Conservation (phyloP, 345 rosid genomes). For the Luvunga scandens region DNA sequence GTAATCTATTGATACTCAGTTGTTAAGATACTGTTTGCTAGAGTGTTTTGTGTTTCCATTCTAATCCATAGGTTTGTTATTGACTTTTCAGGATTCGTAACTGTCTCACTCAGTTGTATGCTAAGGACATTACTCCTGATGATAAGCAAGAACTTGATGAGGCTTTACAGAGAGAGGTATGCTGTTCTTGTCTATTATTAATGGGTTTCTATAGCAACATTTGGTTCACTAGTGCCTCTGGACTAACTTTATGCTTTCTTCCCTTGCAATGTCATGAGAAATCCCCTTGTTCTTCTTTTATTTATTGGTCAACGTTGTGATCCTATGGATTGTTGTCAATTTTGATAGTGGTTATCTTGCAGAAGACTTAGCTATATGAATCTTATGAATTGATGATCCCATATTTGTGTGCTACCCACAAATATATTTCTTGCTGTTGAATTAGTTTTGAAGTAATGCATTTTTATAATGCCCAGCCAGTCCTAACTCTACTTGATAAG, state of each 20-base stretch:
- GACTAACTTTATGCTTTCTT: background rate
- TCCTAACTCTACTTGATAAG: background rate
- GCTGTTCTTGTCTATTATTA: background rate
- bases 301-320: background rate
- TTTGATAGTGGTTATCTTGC: background rate
- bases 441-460: background rate
- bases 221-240: background rate
- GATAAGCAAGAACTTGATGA: slow-evolving; percentile 99
- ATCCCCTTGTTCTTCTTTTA: background rate
- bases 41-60: slow-evolving; percentile 8
- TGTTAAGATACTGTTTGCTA: background rate
- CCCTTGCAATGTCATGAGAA: background rate
- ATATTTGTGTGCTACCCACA: background rate
- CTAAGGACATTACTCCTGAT: slow-evolving; percentile 94
- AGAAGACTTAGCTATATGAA: background rate
- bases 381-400: background rate
- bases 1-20: background rate
- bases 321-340: background rate
- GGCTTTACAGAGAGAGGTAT: slow-evolving; percentile 94
- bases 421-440: background rate
- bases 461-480: background rate
- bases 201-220: background rate
- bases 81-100: slow-evolving; percentile 61
- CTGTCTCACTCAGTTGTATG: slow-evolving; percentile 85
- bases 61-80: background rate